Evolutionary conservation across 805 yeast species (phyloP), one percentile per base, ranked within the genome.

Genomic region (Debaryomyces maramus): DNA sequence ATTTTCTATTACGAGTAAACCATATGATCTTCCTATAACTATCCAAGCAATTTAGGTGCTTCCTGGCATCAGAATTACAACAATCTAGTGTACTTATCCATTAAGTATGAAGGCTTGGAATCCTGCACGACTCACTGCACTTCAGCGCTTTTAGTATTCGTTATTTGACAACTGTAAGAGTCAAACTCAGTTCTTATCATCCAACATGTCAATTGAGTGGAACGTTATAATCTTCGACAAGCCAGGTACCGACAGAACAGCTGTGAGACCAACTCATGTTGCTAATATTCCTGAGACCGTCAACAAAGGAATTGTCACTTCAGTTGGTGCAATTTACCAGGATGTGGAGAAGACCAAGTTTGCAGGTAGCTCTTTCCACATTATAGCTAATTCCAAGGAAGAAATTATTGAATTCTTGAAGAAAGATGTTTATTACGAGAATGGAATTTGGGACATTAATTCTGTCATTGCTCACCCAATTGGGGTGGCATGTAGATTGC

Each of bases 361-460:
- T 58, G 85, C 83, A 5, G 95, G 95, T 5, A 81, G 88, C 30
- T 68, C 80, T 17, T 70, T 78, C 53, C 84, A 80, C 44, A 49
- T 85, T 36, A 66, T 70, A 43, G 91, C 91, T 24, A 80, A 80
- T 38, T 67, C 80, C 35, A 78, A 72, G 52, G 83, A 83, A 46
- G 84, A 84, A 47, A 81, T 83, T 8, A 46, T 83, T 32, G 85
- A 80, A 30, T 65, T 83, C 40, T 72, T 87, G 58, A 76, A 80
- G 53, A 52, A 65, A 35, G 95, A 87, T 56, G 58, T 80, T 24
- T 87, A 81, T 59, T 75, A 76, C 49, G 71, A 69, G 49, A 69
- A 71, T 24, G 90, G 88, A 2, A 74, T 87, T 44, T 87, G 95
- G 95, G 95, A 87, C 57, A 56, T 85, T 44, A 78, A 78, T 27